These are phyloP conservation scores for Botrytis aclada DNA, from an alignment of 2,329 filamentous ascomycete species.

Conservation along the genomic window DNA sequence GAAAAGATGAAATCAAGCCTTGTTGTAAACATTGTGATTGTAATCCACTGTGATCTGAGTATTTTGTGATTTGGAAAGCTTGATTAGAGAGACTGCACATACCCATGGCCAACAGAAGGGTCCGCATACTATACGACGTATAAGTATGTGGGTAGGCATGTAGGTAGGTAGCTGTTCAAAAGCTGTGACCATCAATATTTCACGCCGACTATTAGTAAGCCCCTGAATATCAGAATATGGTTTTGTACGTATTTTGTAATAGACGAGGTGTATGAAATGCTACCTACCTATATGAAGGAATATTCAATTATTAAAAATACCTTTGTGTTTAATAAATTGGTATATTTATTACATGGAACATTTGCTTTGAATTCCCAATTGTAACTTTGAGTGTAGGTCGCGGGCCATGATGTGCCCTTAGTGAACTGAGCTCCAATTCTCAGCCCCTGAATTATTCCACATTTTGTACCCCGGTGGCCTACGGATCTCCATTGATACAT, in stretches of 20 bases:
- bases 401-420: neutral
- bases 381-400: neutral
- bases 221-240: neutral
- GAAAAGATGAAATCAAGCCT: neutral
- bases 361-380: neutral
- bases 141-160: neutral
- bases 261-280: neutral
- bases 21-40: neutral
- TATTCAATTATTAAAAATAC: neutral
- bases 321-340: neutral
- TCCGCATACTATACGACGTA: neutral
- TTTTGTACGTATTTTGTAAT: neutral
- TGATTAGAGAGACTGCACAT: neutral
- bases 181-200: neutral
- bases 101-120: too few relatives aligned
- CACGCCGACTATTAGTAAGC: too few relatives aligned
- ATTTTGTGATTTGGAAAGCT: neutral
- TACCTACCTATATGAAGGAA: neutral
- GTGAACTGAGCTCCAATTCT: neutral
- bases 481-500: neutral
- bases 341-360: neutral
- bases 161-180: neutral
- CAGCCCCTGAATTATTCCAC: constrained; percentile 3
- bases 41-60: neutral
- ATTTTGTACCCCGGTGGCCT: neutral